Percentiles rank a stretch among this genome's conserved stretches.
Conservation (phyloP, 129 eudicot species). For the Calendula officinalis region DNA sequence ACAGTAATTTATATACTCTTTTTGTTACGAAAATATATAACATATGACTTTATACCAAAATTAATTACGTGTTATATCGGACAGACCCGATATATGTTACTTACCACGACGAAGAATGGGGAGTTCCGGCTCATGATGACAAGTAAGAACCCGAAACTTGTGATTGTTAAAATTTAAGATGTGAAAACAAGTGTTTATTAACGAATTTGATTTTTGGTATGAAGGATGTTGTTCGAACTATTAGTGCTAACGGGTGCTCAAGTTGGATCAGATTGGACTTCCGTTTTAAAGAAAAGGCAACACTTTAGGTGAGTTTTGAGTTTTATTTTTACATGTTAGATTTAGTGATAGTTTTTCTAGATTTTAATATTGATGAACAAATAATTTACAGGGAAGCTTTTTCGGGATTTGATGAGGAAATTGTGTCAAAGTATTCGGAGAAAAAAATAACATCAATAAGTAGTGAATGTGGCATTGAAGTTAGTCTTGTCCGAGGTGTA, state of each 20-base stretch:
- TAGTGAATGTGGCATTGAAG: constrained; percentile 47
- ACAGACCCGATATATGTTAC: constrained; percentile 80
- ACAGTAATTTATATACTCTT: not conserved
- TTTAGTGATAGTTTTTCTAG: not conserved
- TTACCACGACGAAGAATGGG: constrained; percentile 97
- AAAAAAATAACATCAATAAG: constrained; percentile 61
- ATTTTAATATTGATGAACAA: too few species aligned
- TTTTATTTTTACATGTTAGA: not conserved
- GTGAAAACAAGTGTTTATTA: not conserved
- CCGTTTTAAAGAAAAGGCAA: constrained; percentile 68
- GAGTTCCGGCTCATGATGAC: constrained; percentile 90
- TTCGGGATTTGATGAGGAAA: constrained; percentile 74
- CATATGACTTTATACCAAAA: not conserved
- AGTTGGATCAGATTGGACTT: constrained; percentile 98
- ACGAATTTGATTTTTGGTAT: constrained; percentile 13
- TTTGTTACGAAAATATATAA: not conserved
- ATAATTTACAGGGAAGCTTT: constrained; percentile 61
- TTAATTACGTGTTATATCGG: constrained; percentile 2
- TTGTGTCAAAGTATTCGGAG: constrained; percentile 63
- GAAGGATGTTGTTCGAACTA: constrained; percentile 82
- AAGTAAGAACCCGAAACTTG: constrained; percentile 38
- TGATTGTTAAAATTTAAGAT: not conserved
- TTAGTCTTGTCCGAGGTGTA: constrained; percentile 68
- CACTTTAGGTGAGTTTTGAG: constrained; percentile 45
- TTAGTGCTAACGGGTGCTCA: constrained; percentile 84